A percentile compares a stretch with the other conserved stretches of the same genome.
Evolutionary conservation across 2,329 filamentous ascomycete species (phyloP).

Genomic region (Peltaster fructicola): DNA sequence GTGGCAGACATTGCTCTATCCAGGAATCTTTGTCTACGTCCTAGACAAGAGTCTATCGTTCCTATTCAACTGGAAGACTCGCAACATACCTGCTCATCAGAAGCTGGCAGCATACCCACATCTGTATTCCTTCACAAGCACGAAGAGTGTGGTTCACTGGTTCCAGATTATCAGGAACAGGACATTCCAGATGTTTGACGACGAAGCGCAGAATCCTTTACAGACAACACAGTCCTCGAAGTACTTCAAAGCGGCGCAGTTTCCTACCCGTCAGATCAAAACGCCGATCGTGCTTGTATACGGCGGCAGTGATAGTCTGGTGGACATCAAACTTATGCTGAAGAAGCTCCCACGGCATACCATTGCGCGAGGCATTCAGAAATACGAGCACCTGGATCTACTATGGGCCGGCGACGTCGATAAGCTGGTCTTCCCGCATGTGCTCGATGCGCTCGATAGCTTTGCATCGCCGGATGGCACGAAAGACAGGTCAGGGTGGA

Average conservation of each 20-base stretch:
- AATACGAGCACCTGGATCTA: slow-evolving; percentile 95
- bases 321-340: slow-evolving; percentile 87
- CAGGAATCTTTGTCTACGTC: slow-evolving; percentile 73
- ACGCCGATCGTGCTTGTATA: slow-evolving; percentile 89
- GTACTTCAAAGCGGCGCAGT: slow-evolving; percentile 92
- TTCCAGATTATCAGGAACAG: slow-evolving; percentile 97
- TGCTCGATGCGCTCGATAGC: slow-evolving; percentile 71
- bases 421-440: slow-evolving; percentile 69
- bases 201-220: slow-evolving; percentile 68
- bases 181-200: slow-evolving; percentile 96
- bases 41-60: slow-evolving; percentile 71
- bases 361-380: slow-evolving; percentile 66
- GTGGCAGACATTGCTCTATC: slow-evolving; percentile 94
- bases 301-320: slow-evolving; percentile 79
- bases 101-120: slow-evolving; percentile 93
- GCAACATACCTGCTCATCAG: slow-evolving; percentile 70
- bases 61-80: slow-evolving; percentile 75
- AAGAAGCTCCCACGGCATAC: slow-evolving; percentile 73
- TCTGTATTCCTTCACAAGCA: slow-evolving; percentile 90
- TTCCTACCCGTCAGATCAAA: slow-evolving; percentile 91
- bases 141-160: slow-evolving; percentile 96
- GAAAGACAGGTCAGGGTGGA: slow-evolving; percentile 7
- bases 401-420: slow-evolving; percentile 83
- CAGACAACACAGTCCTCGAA: slow-evolving; percentile 53
- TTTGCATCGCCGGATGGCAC: slow-evolving; percentile 24